phyloP scores from a whole-genome alignment of 2,329 filamentous ascomycete species.

The Rosellinia necatrix region DNA sequence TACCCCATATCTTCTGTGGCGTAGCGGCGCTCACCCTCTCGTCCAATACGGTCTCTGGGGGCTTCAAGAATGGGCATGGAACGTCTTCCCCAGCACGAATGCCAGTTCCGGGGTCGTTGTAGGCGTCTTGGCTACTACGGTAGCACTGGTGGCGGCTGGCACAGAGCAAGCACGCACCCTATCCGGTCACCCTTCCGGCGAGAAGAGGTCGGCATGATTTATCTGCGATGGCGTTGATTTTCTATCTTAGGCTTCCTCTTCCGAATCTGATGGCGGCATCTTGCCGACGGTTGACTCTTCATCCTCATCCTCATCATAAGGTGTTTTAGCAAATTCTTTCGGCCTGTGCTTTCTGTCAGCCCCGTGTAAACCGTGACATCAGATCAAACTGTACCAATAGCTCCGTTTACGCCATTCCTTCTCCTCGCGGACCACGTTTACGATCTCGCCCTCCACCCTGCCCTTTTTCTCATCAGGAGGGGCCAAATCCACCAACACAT shows the following conservation, averaged over 20 bases:
- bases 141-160: slow-evolving; percentile 57
- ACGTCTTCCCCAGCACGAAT: slow-evolving; percentile 80
- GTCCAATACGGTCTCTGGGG: slow-evolving; percentile 73
- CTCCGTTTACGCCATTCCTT: slow-evolving; percentile 86
- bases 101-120: slow-evolving; percentile 68
- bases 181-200: slow-evolving; percentile 14
- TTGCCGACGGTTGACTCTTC: slow-evolving; percentile 82
- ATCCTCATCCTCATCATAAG: slow-evolving; percentile 64
- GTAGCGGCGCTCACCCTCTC: slow-evolving; percentile 69
- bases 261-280: slow-evolving; percentile 82
- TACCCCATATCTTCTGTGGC: slow-evolving; percentile 86
- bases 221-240: slow-evolving; percentile 2
- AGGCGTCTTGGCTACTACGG: slow-evolving; percentile 67
- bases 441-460: slow-evolving; percentile 84
- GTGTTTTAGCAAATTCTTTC: slow-evolving; percentile 73
- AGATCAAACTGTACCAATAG: slow-evolving; percentile 74
- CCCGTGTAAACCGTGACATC: slow-evolving; percentile 4
- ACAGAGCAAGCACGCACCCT: slow-evolving; percentile 38
- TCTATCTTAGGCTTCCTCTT: slow-evolving; percentile 66
- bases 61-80: slow-evolving; percentile 91
- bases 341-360: slow-evolving; percentile 60
- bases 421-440: slow-evolving; percentile 91
- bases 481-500: slow-evolving; percentile 77
- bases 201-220: slow-evolving; percentile 34
- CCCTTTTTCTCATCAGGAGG: slow-evolving; percentile 70